Evolutionary conservation across 108 stramenopile species (phyloP).

Genomic region (Discostella stelligeroides): DNA sequence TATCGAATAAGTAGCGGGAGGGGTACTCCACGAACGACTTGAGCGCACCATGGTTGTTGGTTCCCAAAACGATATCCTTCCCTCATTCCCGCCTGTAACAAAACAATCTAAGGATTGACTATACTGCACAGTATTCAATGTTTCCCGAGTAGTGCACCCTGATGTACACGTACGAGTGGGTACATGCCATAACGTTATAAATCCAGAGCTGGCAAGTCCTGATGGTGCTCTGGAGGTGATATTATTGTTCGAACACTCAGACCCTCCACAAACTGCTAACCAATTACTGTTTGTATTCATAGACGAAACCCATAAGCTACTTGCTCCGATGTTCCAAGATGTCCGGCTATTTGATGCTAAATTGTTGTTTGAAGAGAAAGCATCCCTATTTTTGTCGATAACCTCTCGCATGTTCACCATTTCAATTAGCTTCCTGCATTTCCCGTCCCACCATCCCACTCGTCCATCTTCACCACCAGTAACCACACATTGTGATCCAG

Average conservation of each 20-base stretch:
- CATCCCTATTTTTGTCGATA: conserved; percentile 42
- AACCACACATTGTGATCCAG: conserved; percentile 26
- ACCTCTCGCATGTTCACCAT: conserved; percentile 40
- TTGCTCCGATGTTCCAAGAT: conserved; percentile 28
- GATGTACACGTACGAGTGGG: conserved; percentile 60
- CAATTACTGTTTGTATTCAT: conserved; percentile 48
- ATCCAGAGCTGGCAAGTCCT: conserved; percentile 36
- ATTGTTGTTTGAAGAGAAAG: conserved; percentile 29
- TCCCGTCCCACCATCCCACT: conserved; percentile 56
- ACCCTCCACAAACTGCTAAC: conserved; percentile 51
- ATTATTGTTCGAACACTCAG: conserved; percentile 27
- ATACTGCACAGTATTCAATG: conserved; percentile 34
- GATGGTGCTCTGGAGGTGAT: conserved; percentile 26
- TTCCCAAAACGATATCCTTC: conserved; percentile 50
- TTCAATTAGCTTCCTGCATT: conserved; percentile 48
- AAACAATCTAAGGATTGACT: conserved; percentile 36
- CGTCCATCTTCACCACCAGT: conserved; percentile 62
- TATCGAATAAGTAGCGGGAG: no score
- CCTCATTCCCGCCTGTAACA: conserved; percentile 49
- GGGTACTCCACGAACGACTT: conserved; percentile 43
- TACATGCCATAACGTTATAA: conserved; percentile 51
- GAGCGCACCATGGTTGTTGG: conserved; percentile 17
- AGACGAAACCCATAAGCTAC: conserved; percentile 45
- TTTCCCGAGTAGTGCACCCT: conserved; percentile 51
- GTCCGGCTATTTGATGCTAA: conserved; percentile 12